Evolutionary conservation across 257 asterid genomes (phyloP).

Genomic region (Petunia axillaris): DNA sequence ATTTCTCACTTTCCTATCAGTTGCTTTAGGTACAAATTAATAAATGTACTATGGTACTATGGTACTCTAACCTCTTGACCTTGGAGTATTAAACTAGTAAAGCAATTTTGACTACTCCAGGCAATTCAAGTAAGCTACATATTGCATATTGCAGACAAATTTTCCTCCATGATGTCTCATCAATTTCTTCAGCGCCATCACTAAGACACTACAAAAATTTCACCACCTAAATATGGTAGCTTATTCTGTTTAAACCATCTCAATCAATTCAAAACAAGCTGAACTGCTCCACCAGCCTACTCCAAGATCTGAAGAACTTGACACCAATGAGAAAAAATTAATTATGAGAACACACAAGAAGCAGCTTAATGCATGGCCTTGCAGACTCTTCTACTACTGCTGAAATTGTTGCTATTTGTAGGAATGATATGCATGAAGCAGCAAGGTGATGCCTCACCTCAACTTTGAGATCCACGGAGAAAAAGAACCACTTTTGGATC

Average conservation of each 20-base stretch:
- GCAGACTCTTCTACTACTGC: background rate
- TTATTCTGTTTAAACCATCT: slow-evolving; percentile 11
- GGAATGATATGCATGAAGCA: slow-evolving; percentile 1
- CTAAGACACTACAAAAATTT: background rate
- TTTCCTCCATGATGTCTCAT: background rate
- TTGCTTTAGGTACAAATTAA: background rate
- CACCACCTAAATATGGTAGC: background rate
- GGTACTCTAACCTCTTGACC: background rate
- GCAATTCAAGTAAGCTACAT: slow-evolving; percentile 4
- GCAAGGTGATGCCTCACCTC: slow-evolving; percentile 1
- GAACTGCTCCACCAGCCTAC: slow-evolving; percentile 12
- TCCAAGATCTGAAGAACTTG: background rate
- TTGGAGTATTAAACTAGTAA: background rate
- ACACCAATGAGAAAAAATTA: background rate
- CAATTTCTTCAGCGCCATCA: background rate
- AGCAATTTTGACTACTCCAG: background rate
- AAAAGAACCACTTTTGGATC: background rate
- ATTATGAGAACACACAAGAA: slow-evolving; percentile 10
- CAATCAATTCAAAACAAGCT: slow-evolving; percentile 6
- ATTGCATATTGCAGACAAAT: slow-evolving; percentile 13
- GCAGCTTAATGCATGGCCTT: background rate
- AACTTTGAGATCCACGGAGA: background rate
- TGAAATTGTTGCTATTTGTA: background rate
- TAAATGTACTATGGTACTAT: background rate
- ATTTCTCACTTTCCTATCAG: background rate